Conservation (phyloP, 345 rosid genomes). For the Populus tremula region DNA sequence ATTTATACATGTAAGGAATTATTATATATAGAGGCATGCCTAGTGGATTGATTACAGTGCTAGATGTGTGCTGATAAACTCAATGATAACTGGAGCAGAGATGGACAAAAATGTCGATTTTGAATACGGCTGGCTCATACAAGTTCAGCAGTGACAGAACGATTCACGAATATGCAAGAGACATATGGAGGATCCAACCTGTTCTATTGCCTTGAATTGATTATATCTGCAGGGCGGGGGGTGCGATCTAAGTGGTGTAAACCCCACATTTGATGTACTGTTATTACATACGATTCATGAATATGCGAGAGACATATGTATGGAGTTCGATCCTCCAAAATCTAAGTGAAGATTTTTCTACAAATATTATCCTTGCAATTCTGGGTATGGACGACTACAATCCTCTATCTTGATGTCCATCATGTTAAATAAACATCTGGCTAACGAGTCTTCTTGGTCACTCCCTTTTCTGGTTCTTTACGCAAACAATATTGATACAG, state of each 20-base stretch:
- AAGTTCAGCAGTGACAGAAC: constrained; percentile 64
- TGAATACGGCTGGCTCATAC: constrained; percentile 60
- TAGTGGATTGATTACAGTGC: too few species aligned
- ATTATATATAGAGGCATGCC: neutral
- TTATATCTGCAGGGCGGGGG: neutral
- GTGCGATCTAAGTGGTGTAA: neutral
- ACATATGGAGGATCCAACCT: constrained; percentile 50
- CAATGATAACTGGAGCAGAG: constrained; percentile 26
- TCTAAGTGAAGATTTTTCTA: too few species aligned
- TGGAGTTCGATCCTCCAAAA: too few species aligned
- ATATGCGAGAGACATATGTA: too few species aligned
- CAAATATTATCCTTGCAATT: too few species aligned
- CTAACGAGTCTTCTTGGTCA: too few species aligned
- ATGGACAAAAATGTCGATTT: constrained; percentile 59
- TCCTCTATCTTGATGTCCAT: too few species aligned
- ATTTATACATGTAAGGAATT: neutral
- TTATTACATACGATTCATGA: too few species aligned
- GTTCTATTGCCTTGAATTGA: constrained; percentile 34
- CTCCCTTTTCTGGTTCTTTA: too few species aligned
- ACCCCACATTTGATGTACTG: neutral
- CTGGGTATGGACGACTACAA: too few species aligned
- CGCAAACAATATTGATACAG: too few species aligned
- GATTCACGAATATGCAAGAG: constrained; percentile 57
- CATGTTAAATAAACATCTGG: too few species aligned
- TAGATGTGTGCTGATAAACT: neutral